Base-by-base conservation (phyloP, 2,329 filamentous ascomycete species). In the Hymenoscyphus occultus region DNA sequence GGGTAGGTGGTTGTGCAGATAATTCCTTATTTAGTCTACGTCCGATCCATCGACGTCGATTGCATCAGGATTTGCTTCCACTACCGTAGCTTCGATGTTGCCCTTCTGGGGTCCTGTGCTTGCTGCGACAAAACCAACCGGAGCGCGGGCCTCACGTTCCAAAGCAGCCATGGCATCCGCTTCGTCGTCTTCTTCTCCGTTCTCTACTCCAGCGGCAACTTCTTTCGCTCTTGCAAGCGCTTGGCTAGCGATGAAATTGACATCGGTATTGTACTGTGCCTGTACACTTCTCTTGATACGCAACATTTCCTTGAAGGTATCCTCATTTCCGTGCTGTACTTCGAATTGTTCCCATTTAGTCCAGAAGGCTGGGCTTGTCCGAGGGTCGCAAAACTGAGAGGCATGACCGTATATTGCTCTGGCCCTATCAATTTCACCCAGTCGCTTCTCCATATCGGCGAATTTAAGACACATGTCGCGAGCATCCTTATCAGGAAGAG, bases 401-500 rank as follows among this genome's bases (percentile, higher is more conserved):
- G 92, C 95, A 75, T 99, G 95, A 0, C 93, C 94, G 75, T 96
- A 99, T 71, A 99, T 98, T 7, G 94, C 93, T 71, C 95, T 85
- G 51, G 95, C 94, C 65, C 96, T 89, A 77, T 99, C 95, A 76
- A 99, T 96, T 76, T 97, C 93, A 68, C 93, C 93, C 5, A 97
- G 81, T 39, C 93, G 83, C 72, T 93, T 88, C 80, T 97, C 93
- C 93, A 97, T 96, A 74, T 97, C 93, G 1, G 95, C 95, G 75
- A 99, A 99, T 76, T 97, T 98, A 76, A 99, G 87, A 79, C 95
- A 99, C 95, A 99, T 99, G 72, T 95, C 91, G 75, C 93, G 92
- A 6, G 94, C 95, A 78, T 98, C 95, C 68, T 84, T 86, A 77
- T 99, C 95, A 0, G 96, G 94, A 42, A 99, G 82, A n/a, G 93